phyloP scores from a whole-genome alignment of 139 green algal species.

The Picochlorum sp. region DNA sequence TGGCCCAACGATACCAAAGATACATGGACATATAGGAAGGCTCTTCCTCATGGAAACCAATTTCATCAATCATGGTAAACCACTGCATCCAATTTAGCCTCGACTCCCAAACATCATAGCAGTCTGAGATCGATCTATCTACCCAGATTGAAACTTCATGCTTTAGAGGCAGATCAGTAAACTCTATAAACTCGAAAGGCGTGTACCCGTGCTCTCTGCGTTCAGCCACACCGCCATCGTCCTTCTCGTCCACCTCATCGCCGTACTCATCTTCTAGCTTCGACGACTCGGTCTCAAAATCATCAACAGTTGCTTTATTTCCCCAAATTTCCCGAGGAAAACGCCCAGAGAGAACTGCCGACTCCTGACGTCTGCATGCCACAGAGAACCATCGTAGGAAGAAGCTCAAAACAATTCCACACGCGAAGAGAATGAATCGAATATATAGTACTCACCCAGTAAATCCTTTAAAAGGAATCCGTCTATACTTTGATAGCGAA shows the following conservation, averaged over 20 bases:
- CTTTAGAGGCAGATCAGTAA: constrained; percentile 14
- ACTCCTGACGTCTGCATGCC: no score
- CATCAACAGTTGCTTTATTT: no score
- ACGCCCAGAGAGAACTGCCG: no score
- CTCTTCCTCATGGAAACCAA: constrained; percentile 20
- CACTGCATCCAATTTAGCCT: constrained; percentile 28
- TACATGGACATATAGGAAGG: constrained; percentile 12
- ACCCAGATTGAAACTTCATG: constrained; percentile 18
- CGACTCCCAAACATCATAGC: constrained; percentile 17
- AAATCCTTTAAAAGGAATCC: no score
- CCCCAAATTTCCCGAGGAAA: no score
- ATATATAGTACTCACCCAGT: no score
- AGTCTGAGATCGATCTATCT: constrained; percentile 13
- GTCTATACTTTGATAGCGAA: no score
- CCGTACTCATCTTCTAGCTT: background rate
- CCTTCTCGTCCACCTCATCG: background rate
- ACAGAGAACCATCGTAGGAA: no score
- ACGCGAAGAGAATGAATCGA: no score
- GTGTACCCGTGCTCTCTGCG: constrained; percentile 10
- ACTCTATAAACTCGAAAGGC: constrained; percentile 26
- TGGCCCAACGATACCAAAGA: constrained; percentile 29
- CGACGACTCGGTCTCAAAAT: no score
- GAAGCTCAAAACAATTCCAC: no score
- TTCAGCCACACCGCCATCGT: background rate
- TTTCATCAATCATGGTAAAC: constrained; percentile 31